Base-by-base conservation (phyloP, 2,329 filamentous ascomycete species). In the Exophiala mesophila region DNA sequence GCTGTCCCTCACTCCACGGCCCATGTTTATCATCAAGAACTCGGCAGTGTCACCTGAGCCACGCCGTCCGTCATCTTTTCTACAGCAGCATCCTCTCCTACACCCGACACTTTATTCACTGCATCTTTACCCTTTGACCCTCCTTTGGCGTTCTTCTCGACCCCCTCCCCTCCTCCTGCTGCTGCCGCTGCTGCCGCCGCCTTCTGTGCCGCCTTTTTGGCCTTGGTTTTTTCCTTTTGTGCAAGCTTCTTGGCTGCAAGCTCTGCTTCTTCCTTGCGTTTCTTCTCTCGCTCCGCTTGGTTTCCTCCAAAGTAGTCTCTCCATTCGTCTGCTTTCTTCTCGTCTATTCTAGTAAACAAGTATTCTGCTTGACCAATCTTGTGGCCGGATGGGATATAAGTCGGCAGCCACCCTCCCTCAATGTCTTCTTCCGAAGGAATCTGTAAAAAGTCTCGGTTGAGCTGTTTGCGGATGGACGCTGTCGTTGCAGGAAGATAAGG, bases 401-500 rank as follows among this genome's bases (percentile, higher is more conserved):
- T 62, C 2, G 72, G 66, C 48, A 78, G 72, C 82, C 85, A 92
- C 32, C 69, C 72, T 49, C 83, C 76, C 1, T 64, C 61, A 51
- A 72, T 59, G 19, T 63, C 55, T 53, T 69, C 56, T 59, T 66
- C 52, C 48, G 64, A 58, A 51, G 85, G 82, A 48, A 89, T 88
- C 24, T 65, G 65, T 35, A 74, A 64, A 57, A 77, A 66, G 40
- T 77, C 61, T 34, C 64, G 66, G 45, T 83, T 78, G 19, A 97
- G 76, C 68, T 96, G 90, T 50, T 77, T 66, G 52, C 87, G 77
- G 55, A 96, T 95, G 21, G 79, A 78, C 46, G 74, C 74, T 3
- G 84, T 74, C 6, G 84, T 89, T n/a, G 76, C 75, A 29, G 88
- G 88, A 73, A 96, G 86, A 67, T 90, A 96, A 0, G 89, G 89